Conservation (phyloP, 2,329 filamentous ascomycete genomes). For the Hypoxylon sp. region DNA sequence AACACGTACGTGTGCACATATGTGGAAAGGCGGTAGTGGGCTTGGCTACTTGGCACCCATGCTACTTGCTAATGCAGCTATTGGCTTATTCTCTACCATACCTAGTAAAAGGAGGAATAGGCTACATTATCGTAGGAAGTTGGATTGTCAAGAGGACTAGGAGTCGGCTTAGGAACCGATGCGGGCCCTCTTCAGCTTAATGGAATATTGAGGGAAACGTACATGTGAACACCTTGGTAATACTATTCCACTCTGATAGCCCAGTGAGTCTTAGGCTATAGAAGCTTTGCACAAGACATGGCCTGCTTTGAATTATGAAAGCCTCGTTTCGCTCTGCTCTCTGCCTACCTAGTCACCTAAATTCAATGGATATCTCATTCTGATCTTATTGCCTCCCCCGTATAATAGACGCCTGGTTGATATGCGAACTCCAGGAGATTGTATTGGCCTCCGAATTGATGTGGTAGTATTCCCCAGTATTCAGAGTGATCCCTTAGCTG, state of each 20-base stretch:
- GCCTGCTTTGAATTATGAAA: neutral
- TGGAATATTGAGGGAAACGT: no score
- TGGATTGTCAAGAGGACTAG: neutral
- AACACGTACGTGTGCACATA: neutral
- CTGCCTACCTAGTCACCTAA: neutral
- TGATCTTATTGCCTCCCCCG: neutral
- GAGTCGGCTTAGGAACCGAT: neutral
- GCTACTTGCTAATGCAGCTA: neutral
- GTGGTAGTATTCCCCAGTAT: neutral
- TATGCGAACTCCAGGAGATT: neutral
- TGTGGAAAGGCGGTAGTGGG: neutral
- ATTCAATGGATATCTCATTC: neutral
- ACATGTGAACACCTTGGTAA: neutral
- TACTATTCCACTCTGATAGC: neutral
- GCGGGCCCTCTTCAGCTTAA: no score
- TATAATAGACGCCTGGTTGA: neutral
- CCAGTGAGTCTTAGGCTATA: neutral
- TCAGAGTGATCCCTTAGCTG: neutral
- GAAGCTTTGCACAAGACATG: neutral
- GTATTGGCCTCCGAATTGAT: neutral
- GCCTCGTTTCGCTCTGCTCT: neutral
- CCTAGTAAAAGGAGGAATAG: neutral
- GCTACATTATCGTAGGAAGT: neutral
- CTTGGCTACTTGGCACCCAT: neutral
- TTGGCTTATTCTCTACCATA: neutral